Evolutionary conservation across 148 eudicot genomes (phyloP).

Genomic region (Cornus florida): DNA sequence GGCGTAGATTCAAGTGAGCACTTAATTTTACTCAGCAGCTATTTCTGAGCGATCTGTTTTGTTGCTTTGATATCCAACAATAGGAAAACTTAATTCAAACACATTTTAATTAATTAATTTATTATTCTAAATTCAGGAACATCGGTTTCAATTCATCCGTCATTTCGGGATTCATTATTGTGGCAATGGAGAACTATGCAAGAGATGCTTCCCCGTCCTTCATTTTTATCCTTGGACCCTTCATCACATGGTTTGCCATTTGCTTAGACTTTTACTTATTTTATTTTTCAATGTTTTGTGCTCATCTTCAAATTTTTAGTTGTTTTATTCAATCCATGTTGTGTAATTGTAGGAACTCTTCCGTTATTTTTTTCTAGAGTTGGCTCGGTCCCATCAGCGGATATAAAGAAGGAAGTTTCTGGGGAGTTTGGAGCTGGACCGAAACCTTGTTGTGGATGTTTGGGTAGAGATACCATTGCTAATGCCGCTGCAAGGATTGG

Average conservation of each 20-base stretch:
- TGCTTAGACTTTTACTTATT: not conserved
- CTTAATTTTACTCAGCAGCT: not conserved
- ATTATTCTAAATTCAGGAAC: conserved; percentile 24
- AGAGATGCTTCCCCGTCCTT: conserved; percentile 15
- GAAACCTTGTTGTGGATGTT: conserved; percentile 50
- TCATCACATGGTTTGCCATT: conserved; percentile 34
- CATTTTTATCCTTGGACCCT: conserved; percentile 30
- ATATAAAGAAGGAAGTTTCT: conserved; percentile 39
- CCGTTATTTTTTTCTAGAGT: conserved; percentile 45
- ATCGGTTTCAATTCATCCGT: conserved; percentile 38
- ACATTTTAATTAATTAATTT: too few relatives aligned
- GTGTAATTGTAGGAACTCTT: conserved; percentile 45
- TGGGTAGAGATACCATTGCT: conserved; percentile 73
- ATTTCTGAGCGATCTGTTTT: too few relatives aligned
- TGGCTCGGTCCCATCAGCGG: conserved; percentile 44
- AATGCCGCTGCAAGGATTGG: conserved; percentile 91
- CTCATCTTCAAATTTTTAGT: not conserved
- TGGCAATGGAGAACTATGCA: conserved; percentile 42
- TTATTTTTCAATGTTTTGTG: not conserved
- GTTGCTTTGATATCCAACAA: not conserved
- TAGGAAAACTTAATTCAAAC: not conserved
- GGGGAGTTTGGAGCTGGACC: conserved; percentile 36
- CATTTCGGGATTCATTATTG: conserved; percentile 28
- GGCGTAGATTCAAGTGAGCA: conserved; percentile 49
- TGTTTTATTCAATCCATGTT: conserved; percentile 7